Conservation (phyloP, 1,139 yeast species). For the Yarrowia galli region DNA sequence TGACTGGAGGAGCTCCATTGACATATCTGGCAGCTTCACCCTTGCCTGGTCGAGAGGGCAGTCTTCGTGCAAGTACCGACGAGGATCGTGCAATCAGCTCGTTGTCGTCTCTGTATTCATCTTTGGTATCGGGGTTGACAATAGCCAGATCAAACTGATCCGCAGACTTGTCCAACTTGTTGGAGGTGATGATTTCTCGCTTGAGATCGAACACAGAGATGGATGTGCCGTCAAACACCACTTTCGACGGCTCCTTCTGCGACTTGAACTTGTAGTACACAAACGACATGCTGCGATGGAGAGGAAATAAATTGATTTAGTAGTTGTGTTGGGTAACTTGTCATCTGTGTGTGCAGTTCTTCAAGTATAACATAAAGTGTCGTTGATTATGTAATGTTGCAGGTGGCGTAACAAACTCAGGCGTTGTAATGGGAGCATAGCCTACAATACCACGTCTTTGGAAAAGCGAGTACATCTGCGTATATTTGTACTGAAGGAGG, state of each 20-base stretch:
- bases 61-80: constrained; percentile 78
- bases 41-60: constrained; percentile 71
- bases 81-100: constrained; percentile 85
- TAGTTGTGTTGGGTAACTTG: constrained; percentile 13
- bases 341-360: not conserved
- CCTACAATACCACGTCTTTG: no score
- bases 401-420: not conserved
- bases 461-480: no score
- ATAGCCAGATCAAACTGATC: constrained; percentile 76
- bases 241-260: constrained; percentile 79
- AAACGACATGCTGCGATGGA: constrained; percentile 58
- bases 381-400: constrained; percentile 25
- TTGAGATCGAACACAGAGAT: constrained; percentile 92
- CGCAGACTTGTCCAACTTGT: constrained; percentile 81
- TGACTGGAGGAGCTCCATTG: constrained; percentile 44
- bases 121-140: constrained; percentile 79
- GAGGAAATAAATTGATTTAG: constrained; percentile 28
- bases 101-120: constrained; percentile 85
- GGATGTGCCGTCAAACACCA: constrained; percentile 95
- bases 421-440: no score
- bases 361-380: not conserved
- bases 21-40: constrained; percentile 65
- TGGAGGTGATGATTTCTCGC: constrained; percentile 83
- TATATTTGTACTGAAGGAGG: no score
- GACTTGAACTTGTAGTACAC: constrained; percentile 88